A percentile compares a stretch with the other conserved stretches of the same genome.
Conservation (phyloP, 2,329 filamentous ascomycete genomes). For the Pseudodiploospora longispora region DNA sequence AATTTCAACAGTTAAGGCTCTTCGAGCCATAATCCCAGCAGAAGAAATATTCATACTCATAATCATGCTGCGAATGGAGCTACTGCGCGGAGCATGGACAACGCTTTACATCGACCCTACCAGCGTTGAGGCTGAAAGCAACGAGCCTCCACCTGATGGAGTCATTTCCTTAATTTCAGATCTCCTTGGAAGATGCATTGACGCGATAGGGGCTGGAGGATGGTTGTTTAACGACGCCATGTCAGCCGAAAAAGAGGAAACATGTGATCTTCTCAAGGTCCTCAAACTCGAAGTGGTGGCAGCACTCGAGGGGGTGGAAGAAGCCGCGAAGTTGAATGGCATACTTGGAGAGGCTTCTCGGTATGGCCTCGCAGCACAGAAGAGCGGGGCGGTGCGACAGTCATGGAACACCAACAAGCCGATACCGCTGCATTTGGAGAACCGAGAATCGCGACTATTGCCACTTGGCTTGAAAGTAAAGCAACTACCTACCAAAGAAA, state of each 20-base stretch:
- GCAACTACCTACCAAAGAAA: conserved; percentile 39
- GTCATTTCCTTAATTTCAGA: conserved; percentile 64
- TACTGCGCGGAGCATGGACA: conserved; percentile 70
- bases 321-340: conserved; percentile 56
- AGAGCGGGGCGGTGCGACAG: conserved; percentile 20
- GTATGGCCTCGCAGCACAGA: conserved; percentile 40
- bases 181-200: conserved; percentile 64
- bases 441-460: conserved; percentile 44
- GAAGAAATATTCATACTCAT: conserved; percentile 66
- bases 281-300: conserved; percentile 63
- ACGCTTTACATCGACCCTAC: conserved; percentile 58
- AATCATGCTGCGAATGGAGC: conserved; percentile 62
- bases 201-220: conserved; percentile 65
- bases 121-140: conserved; percentile 33
- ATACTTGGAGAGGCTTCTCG: conserved; percentile 58
- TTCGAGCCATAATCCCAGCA: conserved; percentile 56
- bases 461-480: conserved; percentile 66
- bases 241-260: conserved; percentile 42
- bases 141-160: conserved; percentile 50
- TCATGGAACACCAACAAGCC: conserved; percentile 31
- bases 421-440: conserved; percentile 33
- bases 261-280: conserved; percentile 55
- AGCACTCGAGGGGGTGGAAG: conserved; percentile 63
- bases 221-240: conserved; percentile 60
- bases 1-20: conserved; percentile 49